phyloP scores from a whole-genome alignment of 2,329 filamentous ascomycete species.

The Paracamarosporium sp. region DNA sequence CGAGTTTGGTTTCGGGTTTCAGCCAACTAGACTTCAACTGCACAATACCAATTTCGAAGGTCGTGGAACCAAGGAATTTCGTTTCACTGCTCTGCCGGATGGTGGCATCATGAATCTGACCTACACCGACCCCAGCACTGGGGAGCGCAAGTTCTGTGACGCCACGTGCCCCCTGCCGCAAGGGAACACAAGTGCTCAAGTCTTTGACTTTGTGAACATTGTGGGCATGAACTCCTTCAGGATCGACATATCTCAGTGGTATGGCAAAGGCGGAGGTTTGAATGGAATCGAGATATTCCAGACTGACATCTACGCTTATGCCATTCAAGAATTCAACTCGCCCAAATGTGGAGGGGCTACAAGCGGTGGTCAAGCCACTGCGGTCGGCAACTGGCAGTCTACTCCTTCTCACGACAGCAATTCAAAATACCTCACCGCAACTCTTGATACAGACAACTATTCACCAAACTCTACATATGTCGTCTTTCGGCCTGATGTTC shows the following conservation, averaged over 20 bases:
- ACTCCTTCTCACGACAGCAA: slow-evolving; percentile 72
- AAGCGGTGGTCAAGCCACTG: slow-evolving; percentile 68
- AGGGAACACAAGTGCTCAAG: slow-evolving; percentile 75
- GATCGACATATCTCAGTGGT: slow-evolving; percentile 86
- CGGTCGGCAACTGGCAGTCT: slow-evolving; percentile 76
- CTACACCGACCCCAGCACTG: slow-evolving; percentile 75
- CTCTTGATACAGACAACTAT: slow-evolving; percentile 63
- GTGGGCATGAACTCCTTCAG: slow-evolving; percentile 89
- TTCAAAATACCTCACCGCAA: slow-evolving; percentile 78
- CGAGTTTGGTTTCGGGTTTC: slow-evolving; percentile 80
- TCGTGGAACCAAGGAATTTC: slow-evolving; percentile 86
- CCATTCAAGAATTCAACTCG: slow-evolving; percentile 87
- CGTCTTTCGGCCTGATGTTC: slow-evolving; percentile 82
- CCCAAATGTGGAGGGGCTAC: slow-evolving; percentile 74
- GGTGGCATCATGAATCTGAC: slow-evolving; percentile 96
- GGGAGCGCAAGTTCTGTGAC: slow-evolving; percentile 75
- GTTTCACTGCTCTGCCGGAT: slow-evolving; percentile 83
- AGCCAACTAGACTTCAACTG: slow-evolving; percentile 84
- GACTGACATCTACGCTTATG: slow-evolving; percentile 83
- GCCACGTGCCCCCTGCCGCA: slow-evolving; percentile 81
- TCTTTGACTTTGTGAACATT: slow-evolving; percentile 91
- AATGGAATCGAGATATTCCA: slow-evolving; percentile 87
- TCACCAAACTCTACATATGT: slow-evolving; percentile 69
- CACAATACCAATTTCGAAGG: slow-evolving; percentile 87
- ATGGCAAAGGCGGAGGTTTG: slow-evolving; percentile 83